Base-by-base conservation (phyloP, 148 eudicot genomes). In the Rhododendron henanense region DNA sequence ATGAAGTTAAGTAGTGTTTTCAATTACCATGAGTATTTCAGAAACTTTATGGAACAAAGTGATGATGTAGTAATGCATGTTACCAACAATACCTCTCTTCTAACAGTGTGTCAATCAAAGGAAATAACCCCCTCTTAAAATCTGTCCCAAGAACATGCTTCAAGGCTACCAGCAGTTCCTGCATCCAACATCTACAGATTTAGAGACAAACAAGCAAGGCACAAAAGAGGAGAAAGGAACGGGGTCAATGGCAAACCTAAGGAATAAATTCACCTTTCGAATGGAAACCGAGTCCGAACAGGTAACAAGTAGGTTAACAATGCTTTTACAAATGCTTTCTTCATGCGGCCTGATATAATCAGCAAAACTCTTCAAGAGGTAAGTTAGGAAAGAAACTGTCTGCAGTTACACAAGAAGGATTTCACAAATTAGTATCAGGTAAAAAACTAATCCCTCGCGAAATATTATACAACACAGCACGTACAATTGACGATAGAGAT, bases 231-330 rank as follows among this genome's bases (percentile, higher is more conserved):
- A 67, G 82, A 31, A 33, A 88, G 10, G 19, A 44, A 45, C 14
- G 45, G 77, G 41, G 8, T 8, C 48, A 14, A 23, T 28, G 35
- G 75, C 8, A 73, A 35, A 11, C 37, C 65, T 1, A 77, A 87
- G 73, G 51, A 10, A 47, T 74, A 73, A 45, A 50, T 81, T 88
- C 89, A 95, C 98, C 96, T 94, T 95, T 81, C 98, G 91, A 47
- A 96, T 96, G 69, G 99, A 92, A 87, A 96, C 99, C 4, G 98
- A 96, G 90, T 96, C 99, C 50, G 99, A 95, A 93, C 99, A 95
- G 33, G 99, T 96, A 67, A 96, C 98, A 57, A 96, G 97, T 90
- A 96, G 93, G 89, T 95, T 96, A 33, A 96, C 99, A 86, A 96
- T 93, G 92, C 99, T 96, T 91, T 95, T 95, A 89, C 99, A 96